Base-by-base conservation (phyloP, 2,329 filamentous ascomycete species). In the Trichoderma pleuroti region DNA sequence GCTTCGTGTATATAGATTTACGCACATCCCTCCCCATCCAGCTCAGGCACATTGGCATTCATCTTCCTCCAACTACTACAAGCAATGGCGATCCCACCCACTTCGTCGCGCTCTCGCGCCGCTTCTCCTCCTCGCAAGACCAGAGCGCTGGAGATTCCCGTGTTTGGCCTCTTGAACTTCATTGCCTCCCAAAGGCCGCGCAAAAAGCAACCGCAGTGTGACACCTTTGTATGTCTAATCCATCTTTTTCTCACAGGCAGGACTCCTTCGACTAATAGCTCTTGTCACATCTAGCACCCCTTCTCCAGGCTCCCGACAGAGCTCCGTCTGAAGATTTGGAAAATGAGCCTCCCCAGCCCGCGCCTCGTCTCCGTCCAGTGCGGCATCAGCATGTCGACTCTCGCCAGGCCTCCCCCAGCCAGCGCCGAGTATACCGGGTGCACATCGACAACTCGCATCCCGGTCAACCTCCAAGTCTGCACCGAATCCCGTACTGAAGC, bases 261-360 rank as follows among this genome's bases (percentile, higher is more conserved):
- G 36, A 18, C 16, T 8, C 1, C 26, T 14, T 34, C 14, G 32
- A 30, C 39, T 71, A 61, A 71, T 54, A 24, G 11, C 8, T 61
- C 36, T 4, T 36, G 21, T 57, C 18, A 36, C 16, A 18, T 54
- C 26, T 72, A 86, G 85, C 80, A 77, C 59, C 74, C 78, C 62
- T 86, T 86, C 72, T 72, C 78, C 21, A 76, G 75, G 54, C 82
- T 86, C 1, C 85, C 85, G 1, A 74, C 80, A 14, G 85, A 86
- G 73, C 77, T 86, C 18, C 83, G 85, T 12, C 76, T 85, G 28
- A 82, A 80, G 69, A 84, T 86, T 62, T 86, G 85, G 85, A 78
- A 78, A 52, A 78, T 82, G 73, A 85, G 80, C 73, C 76, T 84
- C 21, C 82, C 83, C 0, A 74, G 76, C 16, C 76, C 81, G 12